Conservation (phyloP, 306 rosid genomes). For the Medicago ruthenica region DNA sequence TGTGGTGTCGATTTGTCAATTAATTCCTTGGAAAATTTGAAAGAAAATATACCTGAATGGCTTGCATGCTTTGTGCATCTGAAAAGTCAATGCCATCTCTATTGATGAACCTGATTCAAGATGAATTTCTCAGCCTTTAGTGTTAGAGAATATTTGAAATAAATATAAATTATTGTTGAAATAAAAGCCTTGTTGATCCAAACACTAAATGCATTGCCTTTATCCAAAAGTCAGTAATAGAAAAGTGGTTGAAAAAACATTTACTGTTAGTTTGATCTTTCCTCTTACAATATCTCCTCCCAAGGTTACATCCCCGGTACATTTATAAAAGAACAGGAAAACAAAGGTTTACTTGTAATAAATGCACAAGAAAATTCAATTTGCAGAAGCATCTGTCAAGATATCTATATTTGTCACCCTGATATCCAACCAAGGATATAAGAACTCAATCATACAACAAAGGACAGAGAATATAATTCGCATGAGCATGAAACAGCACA, state of each 20-base stretch:
- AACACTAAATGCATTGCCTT: slow-evolving; percentile 4
- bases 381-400: not conserved
- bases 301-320: not conserved
- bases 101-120: slow-evolving; percentile 76
- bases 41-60: slow-evolving; percentile 72
- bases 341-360: not conserved
- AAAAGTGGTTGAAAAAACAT: not conserved
- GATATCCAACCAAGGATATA: not conserved
- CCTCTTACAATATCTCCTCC: slow-evolving; percentile 19
- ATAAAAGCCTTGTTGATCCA: not conserved
- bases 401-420: not conserved
- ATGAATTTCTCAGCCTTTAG: slow-evolving; percentile 37
- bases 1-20: slow-evolving; percentile 40
- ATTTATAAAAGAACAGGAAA: not conserved
- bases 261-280: slow-evolving; percentile 16
- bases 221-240: not conserved
- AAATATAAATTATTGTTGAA: not conserved
- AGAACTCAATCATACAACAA: slow-evolving; percentile 1
- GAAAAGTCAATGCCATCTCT: slow-evolving; percentile 98
- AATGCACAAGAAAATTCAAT: not conserved
- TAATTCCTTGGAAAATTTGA: slow-evolving; percentile 35
- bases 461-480: too few relatives aligned
- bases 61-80: slow-evolving; percentile 97
- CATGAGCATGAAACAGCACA: not conserved
- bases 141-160: slow-evolving; percentile 26